A percentile compares a stretch with the other conserved stretches of the same genome.
Evolutionary conservation across 106 monocot species (phyloP).

Genomic region (Narthecium ossifragum): DNA sequence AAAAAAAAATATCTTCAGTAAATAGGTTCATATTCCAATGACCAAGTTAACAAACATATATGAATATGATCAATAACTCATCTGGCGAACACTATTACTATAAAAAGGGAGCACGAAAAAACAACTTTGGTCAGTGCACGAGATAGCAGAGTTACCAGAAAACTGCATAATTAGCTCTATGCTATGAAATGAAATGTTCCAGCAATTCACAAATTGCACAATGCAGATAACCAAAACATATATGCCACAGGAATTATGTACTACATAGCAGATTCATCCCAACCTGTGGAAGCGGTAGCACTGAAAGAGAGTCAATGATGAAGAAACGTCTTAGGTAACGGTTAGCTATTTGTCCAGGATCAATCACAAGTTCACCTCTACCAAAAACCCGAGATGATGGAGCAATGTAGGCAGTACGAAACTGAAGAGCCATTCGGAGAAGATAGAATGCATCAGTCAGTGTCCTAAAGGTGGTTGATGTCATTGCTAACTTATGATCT

Average conservation of each 20-base stretch:
- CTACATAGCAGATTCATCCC: not conserved
- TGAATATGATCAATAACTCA: too few species aligned
- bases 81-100: too few species aligned
- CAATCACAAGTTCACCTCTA: constrained; percentile 85
- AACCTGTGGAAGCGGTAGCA: constrained; percentile 93
- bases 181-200: too few species aligned
- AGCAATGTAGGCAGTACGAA: constrained; percentile 79
- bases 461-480: constrained; percentile 55
- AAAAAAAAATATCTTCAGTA: too few species aligned
- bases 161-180: not conserved
- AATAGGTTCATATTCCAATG: too few species aligned
- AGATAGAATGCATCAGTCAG: constrained; percentile 77
- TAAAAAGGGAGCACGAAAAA: too few species aligned
- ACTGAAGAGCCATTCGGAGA: constrained; percentile 60
- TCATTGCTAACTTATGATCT: constrained; percentile 50
- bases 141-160: not conserved
- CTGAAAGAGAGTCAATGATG: constrained; percentile 61
- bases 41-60: too few species aligned
- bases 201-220: too few species aligned
- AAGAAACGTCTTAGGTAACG: constrained; percentile 62
- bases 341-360: constrained; percentile 57
- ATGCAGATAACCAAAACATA: too few species aligned
- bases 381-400: constrained; percentile 96
- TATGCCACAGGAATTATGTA: too few species aligned
- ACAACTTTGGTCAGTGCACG: not conserved